A percentile compares a stretch with the other conserved stretches of the same genome.
Evolutionary conservation across 257 asterid genomes (phyloP).

Genomic region (Capsicum pubescens): DNA sequence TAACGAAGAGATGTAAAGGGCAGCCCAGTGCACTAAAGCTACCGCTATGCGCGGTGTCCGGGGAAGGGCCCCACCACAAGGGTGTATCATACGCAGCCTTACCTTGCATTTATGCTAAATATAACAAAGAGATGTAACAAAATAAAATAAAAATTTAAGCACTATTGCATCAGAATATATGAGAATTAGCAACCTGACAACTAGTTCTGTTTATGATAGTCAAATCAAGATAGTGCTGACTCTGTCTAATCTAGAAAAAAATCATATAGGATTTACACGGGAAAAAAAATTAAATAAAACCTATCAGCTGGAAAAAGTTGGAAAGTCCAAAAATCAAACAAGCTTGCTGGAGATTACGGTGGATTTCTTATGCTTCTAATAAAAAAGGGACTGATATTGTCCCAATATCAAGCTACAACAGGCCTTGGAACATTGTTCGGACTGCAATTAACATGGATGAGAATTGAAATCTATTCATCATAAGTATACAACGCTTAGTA

Average conservation of each 20-base stretch:
- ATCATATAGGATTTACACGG: not conserved
- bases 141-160: not conserved
- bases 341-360: slow-evolving; percentile 4
- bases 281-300: not conserved
- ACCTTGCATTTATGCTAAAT: too few relatives aligned
- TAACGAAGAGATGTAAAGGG: not conserved
- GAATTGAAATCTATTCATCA: slow-evolving; percentile 4
- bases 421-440: not conserved
- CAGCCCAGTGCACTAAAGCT: too few relatives aligned
- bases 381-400: not conserved
- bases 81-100: too few relatives aligned
- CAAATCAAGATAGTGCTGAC: not conserved
- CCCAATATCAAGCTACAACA: not conserved
- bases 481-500: not conserved
- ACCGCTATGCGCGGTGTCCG: too few relatives aligned
- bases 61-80: too few relatives aligned
- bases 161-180: not conserved
- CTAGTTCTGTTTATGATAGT: not conserved
- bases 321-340: slow-evolving; percentile 1
- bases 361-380: not conserved
- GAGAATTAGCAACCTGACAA: not conserved
- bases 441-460: slow-evolving; percentile 2
- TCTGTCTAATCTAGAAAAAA: slow-evolving; percentile 10
- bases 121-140: not conserved
- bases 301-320: not conserved